Evolutionary conservation across 352 stramenopile genomes (phyloP), one percentile per base, ranked within the genome.

Genomic region (Thalassiosira livingstoniorum): DNA sequence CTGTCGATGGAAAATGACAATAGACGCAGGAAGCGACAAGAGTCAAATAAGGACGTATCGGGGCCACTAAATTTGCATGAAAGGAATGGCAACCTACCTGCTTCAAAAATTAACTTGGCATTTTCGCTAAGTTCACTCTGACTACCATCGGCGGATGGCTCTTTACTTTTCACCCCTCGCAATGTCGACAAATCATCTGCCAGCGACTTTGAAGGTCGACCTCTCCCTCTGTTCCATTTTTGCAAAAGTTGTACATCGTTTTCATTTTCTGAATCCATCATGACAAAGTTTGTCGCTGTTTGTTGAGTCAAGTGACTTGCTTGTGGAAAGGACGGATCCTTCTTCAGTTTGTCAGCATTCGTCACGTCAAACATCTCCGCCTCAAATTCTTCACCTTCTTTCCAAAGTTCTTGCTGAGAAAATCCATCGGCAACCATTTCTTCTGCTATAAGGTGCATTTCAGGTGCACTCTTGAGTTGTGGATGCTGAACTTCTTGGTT

Each of bases 101-200:
- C 67, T 10, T 76, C 55, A 70, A 77, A 82, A 65, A 77, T 82
- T 4, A 70, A 39, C 29, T 72, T 71, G 29, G 75, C 75, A 60
- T 71, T 66, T 29, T 75, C 65, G 53, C 66, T 82, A 2, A 82
- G 43, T 45, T 82, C 75, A n/a, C 68, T 76, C 15, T 75, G 45
- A 10, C 64, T 57, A 47, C 57, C 47, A 53, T 74, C 77, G 2
- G 35, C 32, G 29, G 47, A 77, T 13, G 63, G 69, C 55, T 34
- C 31, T 35, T 65, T 73, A 5, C 62, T 76, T 15, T 25, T 47
- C 13, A 64, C 72, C 15, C 32, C 47, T 23, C n/a, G 60, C 18
- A 66, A 74, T 35, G 42, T 58, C 18, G 77, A 70, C 72, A 84
- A 80, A 37, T 84, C 77, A 76, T 84, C 77, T 32, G 77, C 77